phyloP scores from a whole-genome alignment of 1,284 basidiomycete genomes.

The Cryptococcus jaspeensis region DNA sequence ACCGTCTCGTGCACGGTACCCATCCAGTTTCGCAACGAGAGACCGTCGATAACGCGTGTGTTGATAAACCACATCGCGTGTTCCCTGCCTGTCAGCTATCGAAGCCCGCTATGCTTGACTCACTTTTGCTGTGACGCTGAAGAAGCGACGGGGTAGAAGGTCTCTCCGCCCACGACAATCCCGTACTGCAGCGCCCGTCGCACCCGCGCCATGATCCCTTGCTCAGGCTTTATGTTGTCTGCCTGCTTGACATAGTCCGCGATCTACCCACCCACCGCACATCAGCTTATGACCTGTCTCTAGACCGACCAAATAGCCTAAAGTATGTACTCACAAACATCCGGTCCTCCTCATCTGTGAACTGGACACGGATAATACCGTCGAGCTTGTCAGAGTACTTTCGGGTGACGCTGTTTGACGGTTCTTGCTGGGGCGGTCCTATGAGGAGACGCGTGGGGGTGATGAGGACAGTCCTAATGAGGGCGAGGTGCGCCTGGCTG shows the following conservation, averaged over 20 bases:
- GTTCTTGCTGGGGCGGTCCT: constrained; percentile 45
- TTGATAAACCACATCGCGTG: constrained; percentile 51
- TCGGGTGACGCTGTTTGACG: constrained; percentile 49
- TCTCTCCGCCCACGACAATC: constrained; percentile 37
- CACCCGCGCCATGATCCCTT: constrained; percentile 47
- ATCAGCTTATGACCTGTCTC: background rate
- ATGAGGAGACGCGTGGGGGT: constrained; percentile 50
- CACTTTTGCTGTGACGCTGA: constrained; percentile 48
- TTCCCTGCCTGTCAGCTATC: constrained; percentile 34
- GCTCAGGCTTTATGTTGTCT: constrained; percentile 27
- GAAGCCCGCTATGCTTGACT: constrained; percentile 1
- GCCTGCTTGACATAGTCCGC: constrained; percentile 35
- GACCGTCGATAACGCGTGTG: constrained; percentile 31
- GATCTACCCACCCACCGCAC: constrained; percentile 25
- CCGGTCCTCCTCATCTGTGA: constrained; percentile 47
- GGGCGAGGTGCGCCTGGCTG: constrained; percentile 35
- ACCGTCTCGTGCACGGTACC: constrained; percentile 44
- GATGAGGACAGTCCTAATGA: constrained; percentile 44
- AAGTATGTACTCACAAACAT: constrained; percentile 36
- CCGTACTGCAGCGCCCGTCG: constrained; percentile 46
- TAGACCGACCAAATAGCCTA: background rate
- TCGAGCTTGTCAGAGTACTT: constrained; percentile 38
- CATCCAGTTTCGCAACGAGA: constrained; percentile 41
- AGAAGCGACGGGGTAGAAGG: constrained; percentile 44
- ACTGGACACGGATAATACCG: constrained; percentile 48